A percentile compares a stretch with the other conserved stretches of the same genome.
Conservation (phyloP, 495 filamentous ascomycete species). For the Acidomyces sp. region DNA sequence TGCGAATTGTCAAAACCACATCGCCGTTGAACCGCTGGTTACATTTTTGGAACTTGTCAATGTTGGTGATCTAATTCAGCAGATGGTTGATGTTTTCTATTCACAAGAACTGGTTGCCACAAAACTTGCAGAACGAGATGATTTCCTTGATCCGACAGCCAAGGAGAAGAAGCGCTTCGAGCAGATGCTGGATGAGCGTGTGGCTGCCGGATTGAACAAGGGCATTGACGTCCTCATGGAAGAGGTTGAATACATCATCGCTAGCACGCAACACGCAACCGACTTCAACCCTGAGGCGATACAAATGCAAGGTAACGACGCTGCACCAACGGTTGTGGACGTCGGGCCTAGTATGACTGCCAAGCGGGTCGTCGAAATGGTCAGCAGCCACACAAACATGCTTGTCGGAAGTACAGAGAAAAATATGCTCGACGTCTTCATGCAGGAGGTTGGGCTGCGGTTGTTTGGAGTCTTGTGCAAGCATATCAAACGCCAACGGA, state of each 20-base stretch:
- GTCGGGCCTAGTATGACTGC: constrained; percentile 74
- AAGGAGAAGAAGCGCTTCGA: constrained; percentile 98
- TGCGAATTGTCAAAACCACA: constrained; percentile 23
- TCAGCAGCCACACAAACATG: constrained; percentile 80
- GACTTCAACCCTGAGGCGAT: constrained; percentile 74
- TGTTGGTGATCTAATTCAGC: constrained; percentile 92
- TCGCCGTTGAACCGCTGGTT: constrained; percentile 59
- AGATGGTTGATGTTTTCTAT: constrained; percentile 99
- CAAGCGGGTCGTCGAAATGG: constrained; percentile 63
- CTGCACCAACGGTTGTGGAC: constrained; percentile 39
- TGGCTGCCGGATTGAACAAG: constrained; percentile 89
- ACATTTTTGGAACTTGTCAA: constrained; percentile 97
- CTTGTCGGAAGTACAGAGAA: constrained; percentile 88
- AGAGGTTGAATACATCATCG: constrained; percentile 90
- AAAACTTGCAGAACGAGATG: constrained; percentile 77
- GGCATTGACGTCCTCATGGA: constrained; percentile 98
- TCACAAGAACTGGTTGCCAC: constrained; percentile 77
- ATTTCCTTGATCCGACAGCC: constrained; percentile 82
- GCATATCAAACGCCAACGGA: constrained; percentile 88
- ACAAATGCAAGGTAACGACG: constrained; percentile 5
- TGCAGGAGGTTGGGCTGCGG: constrained; percentile 89
- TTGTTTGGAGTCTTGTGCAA: constrained; percentile 87
- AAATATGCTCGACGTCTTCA: constrained; percentile 95
- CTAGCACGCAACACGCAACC: constrained; percentile 70
- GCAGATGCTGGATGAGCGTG: constrained; percentile 95